Conservation (phyloP, 163 green algal species). For the Chlorella variabilis region DNA sequence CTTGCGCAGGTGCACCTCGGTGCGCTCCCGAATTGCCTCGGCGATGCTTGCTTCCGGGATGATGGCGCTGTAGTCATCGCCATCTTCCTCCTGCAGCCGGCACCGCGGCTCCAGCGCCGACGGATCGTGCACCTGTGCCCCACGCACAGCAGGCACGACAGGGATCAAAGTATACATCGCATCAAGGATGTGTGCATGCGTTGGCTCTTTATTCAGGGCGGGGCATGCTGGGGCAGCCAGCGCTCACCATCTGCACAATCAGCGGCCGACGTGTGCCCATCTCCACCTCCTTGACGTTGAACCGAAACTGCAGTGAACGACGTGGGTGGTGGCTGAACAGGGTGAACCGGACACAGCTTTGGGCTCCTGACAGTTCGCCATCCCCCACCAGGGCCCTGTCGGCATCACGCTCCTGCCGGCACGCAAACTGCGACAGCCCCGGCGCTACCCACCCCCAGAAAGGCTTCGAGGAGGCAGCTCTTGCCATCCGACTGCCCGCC, state of each 20-base stretch:
- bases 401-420: too few species aligned
- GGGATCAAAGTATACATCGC: too few species aligned
- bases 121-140: conserved; percentile 75
- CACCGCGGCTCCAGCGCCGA: conserved; percentile 79
- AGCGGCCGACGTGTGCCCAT: conserved; percentile 94
- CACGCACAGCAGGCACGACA: too few species aligned
- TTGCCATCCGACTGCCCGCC: conserved; percentile 93
- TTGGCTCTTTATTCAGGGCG: too few species aligned
- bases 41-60: conserved; percentile 84
- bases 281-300: conserved; percentile 93
- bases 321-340: too few species aligned
- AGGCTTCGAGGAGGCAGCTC: conserved; percentile 89
- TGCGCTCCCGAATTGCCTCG: conserved; percentile 84
- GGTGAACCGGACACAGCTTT: too few species aligned
- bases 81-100: conserved; percentile 90
- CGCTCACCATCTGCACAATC: conserved; percentile 93
- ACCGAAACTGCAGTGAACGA: conserved; percentile 75
- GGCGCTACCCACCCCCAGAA: conserved; percentile 91
- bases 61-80: conserved; percentile 83
- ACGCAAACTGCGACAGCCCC: too few species aligned
- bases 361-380: too few species aligned
- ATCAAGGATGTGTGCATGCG: too few species aligned
- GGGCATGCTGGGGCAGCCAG: too few species aligned
- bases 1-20: conserved; percentile 82
- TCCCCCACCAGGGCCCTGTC: too few species aligned